Percentiles rank a stretch among this genome's conserved stretches.
Conservation (phyloP, 257 asterid species). For the Avicennia marina region DNA sequence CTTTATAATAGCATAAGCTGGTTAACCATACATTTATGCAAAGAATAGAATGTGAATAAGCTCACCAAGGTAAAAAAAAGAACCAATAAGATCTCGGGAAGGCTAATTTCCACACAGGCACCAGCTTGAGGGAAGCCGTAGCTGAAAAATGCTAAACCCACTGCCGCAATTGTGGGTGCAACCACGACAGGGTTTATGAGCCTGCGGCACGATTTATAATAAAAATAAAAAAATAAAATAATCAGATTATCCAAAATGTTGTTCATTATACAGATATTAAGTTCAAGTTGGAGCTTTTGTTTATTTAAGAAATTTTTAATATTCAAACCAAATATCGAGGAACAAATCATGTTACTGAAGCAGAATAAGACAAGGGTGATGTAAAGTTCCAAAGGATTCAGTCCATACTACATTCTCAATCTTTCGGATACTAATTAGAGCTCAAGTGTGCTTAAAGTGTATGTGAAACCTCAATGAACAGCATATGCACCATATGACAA, state of each 20-base stretch:
- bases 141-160: slow-evolving; percentile 93
- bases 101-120: slow-evolving; percentile 85
- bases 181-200: slow-evolving; percentile 94
- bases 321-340: too few relatives aligned
- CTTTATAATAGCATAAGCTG: slow-evolving; percentile 10
- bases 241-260: slow-evolving; percentile 3
- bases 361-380: too few relatives aligned
- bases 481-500: not conserved
- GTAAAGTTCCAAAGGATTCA: too few relatives aligned
- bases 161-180: slow-evolving; percentile 86
- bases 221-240: not conserved
- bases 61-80: slow-evolving; percentile 92
- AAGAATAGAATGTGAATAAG: slow-evolving; percentile 11
- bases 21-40: not conserved
- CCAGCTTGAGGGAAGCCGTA: slow-evolving; percentile 99
- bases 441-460: too few relatives aligned
- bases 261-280: not conserved
- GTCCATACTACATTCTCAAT: too few relatives aligned
- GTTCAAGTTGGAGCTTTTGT: too few relatives aligned
- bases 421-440: not conserved
- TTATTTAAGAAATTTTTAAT: too few relatives aligned
- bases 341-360: too few relatives aligned
- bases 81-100: slow-evolving; percentile 78
- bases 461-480: not conserved
- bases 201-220: slow-evolving; percentile 36